A percentile compares a stretch with the other conserved stretches of the same genome.
Conservation (phyloP, 108 stramenopile genomes). For the Nitzschia inconspicua region DNA sequence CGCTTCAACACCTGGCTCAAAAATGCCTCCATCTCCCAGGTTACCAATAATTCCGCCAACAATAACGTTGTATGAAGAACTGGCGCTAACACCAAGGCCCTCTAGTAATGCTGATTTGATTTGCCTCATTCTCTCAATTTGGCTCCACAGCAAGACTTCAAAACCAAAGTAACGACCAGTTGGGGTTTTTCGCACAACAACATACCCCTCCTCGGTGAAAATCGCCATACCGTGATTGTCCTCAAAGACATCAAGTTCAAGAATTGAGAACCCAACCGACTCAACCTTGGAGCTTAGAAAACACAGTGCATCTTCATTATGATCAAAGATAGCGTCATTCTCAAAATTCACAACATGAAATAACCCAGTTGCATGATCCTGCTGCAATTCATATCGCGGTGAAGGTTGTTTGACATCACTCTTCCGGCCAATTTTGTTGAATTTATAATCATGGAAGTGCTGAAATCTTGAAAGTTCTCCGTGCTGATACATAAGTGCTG, state of each 20-base stretch:
- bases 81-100: slow-evolving; percentile 22
- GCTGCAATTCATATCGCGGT: neutral
- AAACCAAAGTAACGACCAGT: slow-evolving; percentile 24
- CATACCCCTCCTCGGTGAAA: slow-evolving; percentile 36
- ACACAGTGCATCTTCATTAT: slow-evolving; percentile 8
- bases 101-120: slow-evolving; percentile 29
- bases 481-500: neutral
- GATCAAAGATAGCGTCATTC: no score
- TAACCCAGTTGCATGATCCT: neutral
- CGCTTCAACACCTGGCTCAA: slow-evolving; percentile 17
- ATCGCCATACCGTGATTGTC: slow-evolving; percentile 21
- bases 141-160: slow-evolving; percentile 53
- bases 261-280: slow-evolving; percentile 29
- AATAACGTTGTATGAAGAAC: slow-evolving; percentile 62
- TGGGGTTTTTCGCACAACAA: slow-evolving; percentile 20
- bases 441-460: slow-evolving; percentile 25
- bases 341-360: slow-evolving; percentile 4
- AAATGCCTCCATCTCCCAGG: slow-evolving; percentile 43
- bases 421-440: neutral
- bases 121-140: slow-evolving; percentile 30
- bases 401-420: neutral
- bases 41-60: slow-evolving; percentile 78
- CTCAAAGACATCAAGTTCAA: slow-evolving; percentile 22
- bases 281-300: slow-evolving; percentile 21
- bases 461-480: neutral